Conservation (phyloP, 768 basidiomycete species). For the Boletus subparvulus region DNA sequence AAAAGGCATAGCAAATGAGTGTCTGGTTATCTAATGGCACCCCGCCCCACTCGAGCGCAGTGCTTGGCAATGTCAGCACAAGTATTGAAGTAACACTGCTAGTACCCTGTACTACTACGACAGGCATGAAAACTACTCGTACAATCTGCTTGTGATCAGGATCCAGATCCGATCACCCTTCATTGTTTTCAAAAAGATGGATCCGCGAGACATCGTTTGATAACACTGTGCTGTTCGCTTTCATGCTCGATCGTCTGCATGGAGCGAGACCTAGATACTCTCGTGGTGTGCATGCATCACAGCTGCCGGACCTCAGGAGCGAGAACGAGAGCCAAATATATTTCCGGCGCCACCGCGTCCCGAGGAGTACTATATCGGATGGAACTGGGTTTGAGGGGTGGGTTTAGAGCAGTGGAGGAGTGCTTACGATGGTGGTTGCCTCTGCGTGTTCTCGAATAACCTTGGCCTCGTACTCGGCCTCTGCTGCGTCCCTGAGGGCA, state of each 20-base stretch:
- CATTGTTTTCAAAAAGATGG: no score
- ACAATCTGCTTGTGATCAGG: no score
- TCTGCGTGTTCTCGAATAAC: conserved; percentile 30
- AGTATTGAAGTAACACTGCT: no score
- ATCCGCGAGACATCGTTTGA: background rate
- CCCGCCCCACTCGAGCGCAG: no score
- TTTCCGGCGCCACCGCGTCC: conserved; percentile 70
- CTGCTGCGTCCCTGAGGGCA: conserved; percentile 23
- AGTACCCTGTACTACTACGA: no score
- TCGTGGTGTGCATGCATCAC: conserved; percentile 37
- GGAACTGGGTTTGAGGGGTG: background rate
- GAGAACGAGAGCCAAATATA: conserved; percentile 49
- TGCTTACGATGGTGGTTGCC: conserved; percentile 35
- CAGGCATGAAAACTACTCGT: no score
- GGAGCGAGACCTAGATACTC: background rate
- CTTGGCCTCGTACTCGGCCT: conserved; percentile 25
- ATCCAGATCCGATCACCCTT: no score
- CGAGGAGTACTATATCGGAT: conserved; percentile 47
- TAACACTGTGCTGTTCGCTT: background rate
- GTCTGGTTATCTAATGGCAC: no score
- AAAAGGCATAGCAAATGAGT: no score
- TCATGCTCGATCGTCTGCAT: background rate
- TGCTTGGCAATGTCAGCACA: no score
- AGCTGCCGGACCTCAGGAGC: conserved; percentile 38
- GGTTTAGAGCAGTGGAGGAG: background rate